phyloP scores from a whole-genome alignment of 371 early-diverging fungal species.

The Mortierella sp. region DNA sequence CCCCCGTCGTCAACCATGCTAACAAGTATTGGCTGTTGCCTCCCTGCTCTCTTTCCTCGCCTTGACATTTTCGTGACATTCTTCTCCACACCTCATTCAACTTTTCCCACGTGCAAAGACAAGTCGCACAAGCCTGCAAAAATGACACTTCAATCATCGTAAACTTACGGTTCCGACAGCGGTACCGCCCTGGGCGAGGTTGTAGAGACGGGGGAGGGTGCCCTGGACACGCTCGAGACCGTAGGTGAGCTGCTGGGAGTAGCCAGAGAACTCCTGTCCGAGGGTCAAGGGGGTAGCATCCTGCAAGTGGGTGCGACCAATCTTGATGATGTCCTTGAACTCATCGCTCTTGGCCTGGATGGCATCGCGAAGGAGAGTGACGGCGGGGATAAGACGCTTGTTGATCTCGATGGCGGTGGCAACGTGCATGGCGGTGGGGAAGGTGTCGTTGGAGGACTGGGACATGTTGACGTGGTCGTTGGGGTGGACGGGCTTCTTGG shows the following conservation, averaged over 20 bases:
- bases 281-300: slow-evolving; percentile 97
- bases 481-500: slow-evolving; percentile 95
- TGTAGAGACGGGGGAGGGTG: slow-evolving; percentile 84
- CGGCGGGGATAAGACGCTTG: slow-evolving; percentile 83
- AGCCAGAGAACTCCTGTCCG: slow-evolving; percentile 97
- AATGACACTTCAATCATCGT: too few relatives aligned
- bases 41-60: not conserved
- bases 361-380: slow-evolving; percentile 81
- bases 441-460: slow-evolving; percentile 97
- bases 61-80: not conserved
- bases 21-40: not conserved
- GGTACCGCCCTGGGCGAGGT: slow-evolving; percentile 96
- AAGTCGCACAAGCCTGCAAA: not conserved
- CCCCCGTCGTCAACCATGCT: not conserved
- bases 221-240: slow-evolving; percentile 87
- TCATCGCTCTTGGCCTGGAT: slow-evolving; percentile 80
- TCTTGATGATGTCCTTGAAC: slow-evolving; percentile 93
- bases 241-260: slow-evolving; percentile 90
- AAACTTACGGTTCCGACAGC: slow-evolving; percentile 92
- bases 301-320: slow-evolving; percentile 94
- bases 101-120: slow-evolving; percentile 2
- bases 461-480: slow-evolving; percentile 98
- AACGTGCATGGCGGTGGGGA: slow-evolving; percentile 99
- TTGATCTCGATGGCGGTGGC: slow-evolving; percentile 89
- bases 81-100: not conserved